Percentiles rank a stretch among this genome's conserved stretches.
Conservation (phyloP, 192 early-diverging fungal species). For the Entomortierella beljakovae region DNA sequence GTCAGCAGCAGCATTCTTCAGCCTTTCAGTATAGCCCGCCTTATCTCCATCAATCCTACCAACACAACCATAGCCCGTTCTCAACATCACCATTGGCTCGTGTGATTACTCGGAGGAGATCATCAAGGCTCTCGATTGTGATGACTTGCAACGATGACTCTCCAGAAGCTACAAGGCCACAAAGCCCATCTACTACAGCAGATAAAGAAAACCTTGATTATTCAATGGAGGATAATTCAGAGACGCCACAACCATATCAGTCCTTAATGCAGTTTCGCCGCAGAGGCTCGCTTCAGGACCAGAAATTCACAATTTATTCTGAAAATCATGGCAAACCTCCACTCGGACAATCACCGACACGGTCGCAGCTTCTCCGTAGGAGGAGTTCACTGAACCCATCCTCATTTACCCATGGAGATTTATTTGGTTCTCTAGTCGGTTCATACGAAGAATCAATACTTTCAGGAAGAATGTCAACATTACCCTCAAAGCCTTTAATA, state of each 20-base stretch:
- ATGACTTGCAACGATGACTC: slow-evolving; percentile 48
- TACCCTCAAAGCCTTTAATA: slow-evolving; percentile 77
- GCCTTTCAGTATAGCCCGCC: slow-evolving; percentile 21
- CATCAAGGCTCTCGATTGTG: slow-evolving; percentile 45
- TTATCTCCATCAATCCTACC: slow-evolving; percentile 9
- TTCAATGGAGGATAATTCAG: not conserved
- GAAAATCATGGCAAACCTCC: slow-evolving; percentile 10
- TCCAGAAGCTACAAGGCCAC: slow-evolving; percentile 22
- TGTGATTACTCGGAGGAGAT: slow-evolving; percentile 45
- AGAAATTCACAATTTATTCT: not conserved
- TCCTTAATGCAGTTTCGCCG: slow-evolving; percentile 1
- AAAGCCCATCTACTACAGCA: slow-evolving; percentile 11
- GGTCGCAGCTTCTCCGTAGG: slow-evolving; percentile 10
- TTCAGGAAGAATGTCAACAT: slow-evolving; percentile 79
- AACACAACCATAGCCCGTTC: slow-evolving; percentile 19
- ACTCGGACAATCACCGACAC: slow-evolving; percentile 27
- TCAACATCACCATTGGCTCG: slow-evolving; percentile 46
- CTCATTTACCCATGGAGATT: slow-evolving; percentile 25
- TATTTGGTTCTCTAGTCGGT: slow-evolving; percentile 59
- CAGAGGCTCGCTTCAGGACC: slow-evolving; percentile 27
- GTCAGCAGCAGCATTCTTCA: slow-evolving; percentile 3
- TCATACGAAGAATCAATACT: slow-evolving; percentile 80
- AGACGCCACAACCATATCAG: not conserved
- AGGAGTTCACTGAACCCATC: slow-evolving; percentile 23
- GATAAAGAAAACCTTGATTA: not conserved